phyloP scores from a whole-genome alignment of 2,329 filamentous ascomycete genomes.

The Talaromyces rugulosus region DNA sequence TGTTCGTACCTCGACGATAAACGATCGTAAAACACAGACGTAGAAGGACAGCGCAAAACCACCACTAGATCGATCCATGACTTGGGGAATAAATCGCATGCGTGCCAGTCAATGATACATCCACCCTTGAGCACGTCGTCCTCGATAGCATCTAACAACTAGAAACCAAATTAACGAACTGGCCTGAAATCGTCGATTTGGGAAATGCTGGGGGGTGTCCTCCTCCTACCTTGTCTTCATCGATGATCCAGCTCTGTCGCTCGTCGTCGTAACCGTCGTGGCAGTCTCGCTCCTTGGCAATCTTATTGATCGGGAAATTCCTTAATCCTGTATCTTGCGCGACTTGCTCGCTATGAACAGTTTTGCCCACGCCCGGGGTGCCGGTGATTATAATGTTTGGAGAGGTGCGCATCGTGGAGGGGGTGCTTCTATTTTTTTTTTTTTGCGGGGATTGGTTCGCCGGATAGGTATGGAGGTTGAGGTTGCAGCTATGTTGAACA shows the following conservation, averaged over 20 bases:
- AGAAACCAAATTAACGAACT: slow-evolving; percentile 1
- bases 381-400: slow-evolving; percentile 96
- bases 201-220: neutral
- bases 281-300: slow-evolving; percentile 83
- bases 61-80: slow-evolving; percentile 95
- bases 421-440: neutral
- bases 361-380: slow-evolving; percentile 94
- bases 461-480: neutral
- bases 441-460: neutral
- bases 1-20: slow-evolving; percentile 61
- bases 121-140: slow-evolving; percentile 73
- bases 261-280: slow-evolving; percentile 86
- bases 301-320: slow-evolving; percentile 82
- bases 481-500: neutral
- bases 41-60: slow-evolving; percentile 74
- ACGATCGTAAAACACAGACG: slow-evolving; percentile 77
- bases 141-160: slow-evolving; percentile 84
- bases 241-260: slow-evolving; percentile 83
- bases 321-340: slow-evolving; percentile 71
- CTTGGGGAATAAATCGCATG: slow-evolving; percentile 89
- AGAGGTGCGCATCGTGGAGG: slow-evolving; percentile 30
- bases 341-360: slow-evolving; percentile 80
- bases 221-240: slow-evolving; percentile 79
- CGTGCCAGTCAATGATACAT: slow-evolving; percentile 95
- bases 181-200: neutral